Evolutionary conservation across 768 basidiomycete genomes (phyloP).

Genomic region (Gyrodon lividus): DNA sequence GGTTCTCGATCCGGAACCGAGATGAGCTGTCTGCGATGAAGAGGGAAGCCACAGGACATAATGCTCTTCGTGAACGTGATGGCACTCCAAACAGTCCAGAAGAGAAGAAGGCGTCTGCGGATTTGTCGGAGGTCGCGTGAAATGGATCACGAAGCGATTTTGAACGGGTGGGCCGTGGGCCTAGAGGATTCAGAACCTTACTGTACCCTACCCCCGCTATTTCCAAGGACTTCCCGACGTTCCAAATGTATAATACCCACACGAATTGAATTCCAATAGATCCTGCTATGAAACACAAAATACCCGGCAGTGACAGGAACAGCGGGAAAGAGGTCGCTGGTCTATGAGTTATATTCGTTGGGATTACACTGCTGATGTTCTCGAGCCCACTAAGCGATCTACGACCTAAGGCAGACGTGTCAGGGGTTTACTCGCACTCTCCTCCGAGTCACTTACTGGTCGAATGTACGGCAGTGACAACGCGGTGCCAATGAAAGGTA

Average conservation of each 20-base stretch:
- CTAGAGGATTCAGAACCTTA: not conserved
- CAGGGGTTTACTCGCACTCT: not conserved
- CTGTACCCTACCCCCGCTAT: not conserved
- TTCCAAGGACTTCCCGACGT: constrained; percentile 3
- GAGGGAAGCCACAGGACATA: not conserved
- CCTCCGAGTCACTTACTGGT: constrained; percentile 48
- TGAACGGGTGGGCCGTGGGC: no score
- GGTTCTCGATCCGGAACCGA: constrained; percentile 50
- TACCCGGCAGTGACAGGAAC: constrained; percentile 3
- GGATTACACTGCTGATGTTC: constrained; percentile 65
- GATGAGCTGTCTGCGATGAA: constrained; percentile 38
- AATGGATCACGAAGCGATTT: not conserved
- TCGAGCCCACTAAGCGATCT: constrained; percentile 78
- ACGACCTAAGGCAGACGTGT: constrained; percentile 49
- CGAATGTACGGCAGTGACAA: constrained; percentile 87
- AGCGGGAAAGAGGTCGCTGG: not conserved
- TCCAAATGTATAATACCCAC: constrained; percentile 3
- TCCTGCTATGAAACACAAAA: constrained; percentile 6
- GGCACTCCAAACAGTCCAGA: constrained; percentile 3
- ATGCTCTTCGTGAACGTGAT: not conserved
- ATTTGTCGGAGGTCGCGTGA: constrained; percentile 17
- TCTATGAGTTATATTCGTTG: not conserved
- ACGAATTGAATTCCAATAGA: constrained; percentile 16
- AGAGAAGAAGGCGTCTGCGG: constrained; percentile 13
- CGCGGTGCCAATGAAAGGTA: constrained; percentile 87